Evolutionary conservation across 305 asterid genomes (phyloP).

Genomic region (Stenogyne calaminthoides): DNA sequence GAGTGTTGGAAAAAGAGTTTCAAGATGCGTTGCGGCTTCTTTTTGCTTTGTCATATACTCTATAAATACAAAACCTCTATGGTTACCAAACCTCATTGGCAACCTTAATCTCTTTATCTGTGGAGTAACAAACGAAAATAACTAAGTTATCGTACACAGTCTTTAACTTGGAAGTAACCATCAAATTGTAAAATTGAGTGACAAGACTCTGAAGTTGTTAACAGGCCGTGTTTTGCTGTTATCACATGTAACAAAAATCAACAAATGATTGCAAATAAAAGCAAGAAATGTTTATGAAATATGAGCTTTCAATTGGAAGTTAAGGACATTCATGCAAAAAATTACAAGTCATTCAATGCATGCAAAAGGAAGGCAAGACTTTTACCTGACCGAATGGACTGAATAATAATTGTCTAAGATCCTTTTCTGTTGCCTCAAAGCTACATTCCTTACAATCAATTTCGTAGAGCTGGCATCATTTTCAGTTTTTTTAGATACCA

Average conservation of each 20-base stretch:
- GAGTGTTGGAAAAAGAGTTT: slow-evolving; percentile 77
- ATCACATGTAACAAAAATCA: background rate
- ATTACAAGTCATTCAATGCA: background rate
- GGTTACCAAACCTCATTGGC: slow-evolving; percentile 78
- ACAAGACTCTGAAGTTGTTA: background rate
- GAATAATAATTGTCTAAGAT: slow-evolving; percentile 78
- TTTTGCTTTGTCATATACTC: slow-evolving; percentile 88
- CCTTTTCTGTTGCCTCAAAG: slow-evolving; percentile 95
- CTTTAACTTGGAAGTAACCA: background rate
- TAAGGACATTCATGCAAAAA: background rate
- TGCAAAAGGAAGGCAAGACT: slow-evolving; percentile 5
- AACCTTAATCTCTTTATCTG: slow-evolving; percentile 87
- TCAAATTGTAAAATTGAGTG: background rate
- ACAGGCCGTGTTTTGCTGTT: background rate
- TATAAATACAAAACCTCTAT: slow-evolving; percentile 92
- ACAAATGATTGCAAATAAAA: background rate
- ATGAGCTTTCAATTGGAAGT: background rate
- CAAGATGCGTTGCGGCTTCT: slow-evolving; percentile 86
- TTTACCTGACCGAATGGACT: slow-evolving; percentile 90
- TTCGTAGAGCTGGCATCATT: slow-evolving; percentile 77
- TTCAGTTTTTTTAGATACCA: slow-evolving; percentile 45
- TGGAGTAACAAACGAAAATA: slow-evolving; percentile 10
- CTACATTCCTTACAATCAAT: slow-evolving; percentile 87
- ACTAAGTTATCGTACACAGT: background rate
- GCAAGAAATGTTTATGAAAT: slow-evolving; percentile 4